Evolutionary conservation across 1,139 yeast genomes (phyloP), one percentile per base, ranked within the genome.

Genomic region (Casaregolazyma lundiana): DNA sequence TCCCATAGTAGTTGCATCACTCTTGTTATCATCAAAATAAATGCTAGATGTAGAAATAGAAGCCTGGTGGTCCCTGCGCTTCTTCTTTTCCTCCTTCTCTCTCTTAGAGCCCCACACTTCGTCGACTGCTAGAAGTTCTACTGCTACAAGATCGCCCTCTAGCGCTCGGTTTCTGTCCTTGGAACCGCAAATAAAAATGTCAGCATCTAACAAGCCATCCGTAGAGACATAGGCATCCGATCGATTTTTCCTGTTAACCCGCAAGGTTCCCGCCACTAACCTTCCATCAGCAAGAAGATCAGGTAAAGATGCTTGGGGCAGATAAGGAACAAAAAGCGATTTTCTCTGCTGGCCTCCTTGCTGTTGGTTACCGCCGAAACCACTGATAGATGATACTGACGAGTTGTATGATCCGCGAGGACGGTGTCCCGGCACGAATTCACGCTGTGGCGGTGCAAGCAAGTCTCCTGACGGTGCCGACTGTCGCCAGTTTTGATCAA

Each of bases 181-280:
- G n/a, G 97, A 90, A 9, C 98, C 98, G 71, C 97, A 94, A 55
- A 92, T 92, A 63, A 89, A 92, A 52, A 92, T 88, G 66, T 92
- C 98, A 0, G 97, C 96, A 67, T 92, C 98, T 53, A 92, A 74
- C 38, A 90, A 76, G 2, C 97, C 97, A 63, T 90, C 97, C 0
- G 97, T 92, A 3, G 97, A 83, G 15, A 92, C 97, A 67, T 94
- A 92, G 1, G 98, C 98, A 67, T 92, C 98, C 0, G 96, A 87
- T 59, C 98, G 78, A 65, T 92, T 92, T 68, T 92, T 92, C 64
- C 89, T 89, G 68, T 92, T 92, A 45, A 92, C 98, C 56, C 98
- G 78, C 58, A 92, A 73, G 19, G 85, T 83, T 57, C 98, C 98
- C 3, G 95, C 84, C 6, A 92, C 98, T 50, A 92, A 74, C 53